These are phyloP conservation scores for Cyclotella kingstonii DNA, from an alignment of 108 stramenopile genomes.

Conservation along the genomic window DNA sequence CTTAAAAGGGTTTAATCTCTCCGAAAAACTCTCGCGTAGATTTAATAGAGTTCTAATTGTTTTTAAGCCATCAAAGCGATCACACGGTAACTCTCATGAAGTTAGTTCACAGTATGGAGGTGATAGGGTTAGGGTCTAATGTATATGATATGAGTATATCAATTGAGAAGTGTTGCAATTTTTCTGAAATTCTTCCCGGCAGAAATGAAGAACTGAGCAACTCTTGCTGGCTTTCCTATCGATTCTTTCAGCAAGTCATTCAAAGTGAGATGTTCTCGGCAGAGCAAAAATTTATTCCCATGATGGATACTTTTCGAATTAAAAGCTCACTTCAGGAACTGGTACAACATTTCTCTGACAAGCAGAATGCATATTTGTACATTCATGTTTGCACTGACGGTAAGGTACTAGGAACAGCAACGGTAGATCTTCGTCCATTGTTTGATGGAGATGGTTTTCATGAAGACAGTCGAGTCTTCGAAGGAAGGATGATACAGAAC, in stretches of 20 bases:
- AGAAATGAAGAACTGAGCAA: constrained; percentile 2
- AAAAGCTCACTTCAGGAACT: constrained; percentile 21
- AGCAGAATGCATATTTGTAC: constrained; percentile 24
- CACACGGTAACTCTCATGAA: no score
- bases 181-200: not conserved
- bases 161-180: constrained; percentile 21
- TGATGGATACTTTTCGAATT: constrained; percentile 29
- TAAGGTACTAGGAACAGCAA: constrained; percentile 24
- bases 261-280: constrained; percentile 32
- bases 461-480: not conserved
- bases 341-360: constrained; percentile 18
- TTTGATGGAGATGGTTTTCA: constrained; percentile 3
- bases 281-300: constrained; percentile 7
- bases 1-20: no score
- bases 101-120: no score
- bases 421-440: constrained; percentile 20
- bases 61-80: no score
- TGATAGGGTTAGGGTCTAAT: constrained; percentile 9
- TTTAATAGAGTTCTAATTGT: no score
- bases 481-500: constrained; percentile 14
- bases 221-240: constrained; percentile 40
- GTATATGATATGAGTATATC: constrained; percentile 34
- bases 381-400: constrained; percentile 34
- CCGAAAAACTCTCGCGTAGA: no score
- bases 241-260: constrained; percentile 22